Conservation (phyloP, 106 monocot species). For the Acorus calamus region DNA sequence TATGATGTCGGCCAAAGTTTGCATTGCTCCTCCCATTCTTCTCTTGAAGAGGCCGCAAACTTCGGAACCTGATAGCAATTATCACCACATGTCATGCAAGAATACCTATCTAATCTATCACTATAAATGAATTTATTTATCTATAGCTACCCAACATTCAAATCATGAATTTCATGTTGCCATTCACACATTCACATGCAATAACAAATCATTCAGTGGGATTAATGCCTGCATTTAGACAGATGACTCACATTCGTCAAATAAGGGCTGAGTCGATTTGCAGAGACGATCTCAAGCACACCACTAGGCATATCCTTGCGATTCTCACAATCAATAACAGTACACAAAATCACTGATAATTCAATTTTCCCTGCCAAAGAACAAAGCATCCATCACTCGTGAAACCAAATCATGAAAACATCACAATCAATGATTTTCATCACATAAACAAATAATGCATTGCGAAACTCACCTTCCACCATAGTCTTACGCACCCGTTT, state of each 20-base stretch:
- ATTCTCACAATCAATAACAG: conserved; percentile 24
- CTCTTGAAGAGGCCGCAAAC: conserved; percentile 69
- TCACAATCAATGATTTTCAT: background rate
- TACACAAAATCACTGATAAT: conserved; percentile 46
- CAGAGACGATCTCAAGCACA: conserved; percentile 30
- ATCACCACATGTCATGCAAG: background rate
- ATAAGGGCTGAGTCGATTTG: conserved; percentile 33
- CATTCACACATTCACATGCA: background rate
- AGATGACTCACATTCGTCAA: conserved; percentile 31
- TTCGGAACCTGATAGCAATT: conserved; percentile 54
- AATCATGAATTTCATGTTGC: no score
- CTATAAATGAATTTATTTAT: background rate
- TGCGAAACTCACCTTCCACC: conserved; percentile 4
- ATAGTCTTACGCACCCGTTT: conserved; percentile 12
- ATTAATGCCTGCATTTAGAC: background rate
- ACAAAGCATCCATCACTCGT: background rate
- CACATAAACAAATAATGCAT: background rate
- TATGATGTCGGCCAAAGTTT: conserved; percentile 95
- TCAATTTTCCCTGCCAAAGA: conserved; percentile 27
- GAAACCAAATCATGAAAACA: background rate
- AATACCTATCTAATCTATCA: no score
- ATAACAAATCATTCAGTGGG: background rate
- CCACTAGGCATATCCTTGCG: conserved; percentile 22
- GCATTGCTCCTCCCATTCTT: conserved; percentile 92
- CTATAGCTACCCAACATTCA: background rate